Base-by-base conservation (phyloP, 2,329 filamentous ascomycete species). In the Cladorrhinum sp. region DNA sequence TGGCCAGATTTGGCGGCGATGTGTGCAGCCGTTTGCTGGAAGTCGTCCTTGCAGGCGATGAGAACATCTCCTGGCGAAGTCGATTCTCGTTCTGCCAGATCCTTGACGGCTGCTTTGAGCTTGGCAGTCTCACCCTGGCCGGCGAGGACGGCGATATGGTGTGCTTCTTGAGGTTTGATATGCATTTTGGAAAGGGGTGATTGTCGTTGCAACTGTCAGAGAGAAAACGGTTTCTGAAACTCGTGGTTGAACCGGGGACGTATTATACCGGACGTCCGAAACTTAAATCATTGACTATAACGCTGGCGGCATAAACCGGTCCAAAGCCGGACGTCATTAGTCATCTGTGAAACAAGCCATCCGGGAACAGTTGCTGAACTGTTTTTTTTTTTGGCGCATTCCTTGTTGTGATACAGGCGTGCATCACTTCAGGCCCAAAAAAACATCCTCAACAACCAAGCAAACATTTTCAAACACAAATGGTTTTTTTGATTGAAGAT, bases 1-100 rank as follows among this genome's bases (percentile, higher is more conserved):
- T 68, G 64, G 2, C 67, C 67, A 2, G 61, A 41, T 49, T 68
- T 66, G 45, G 63, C 63, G 1, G 67, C 67, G 7, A 64, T 66
- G 38, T 68, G 67, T 7, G 67, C 67, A 8, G 65, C 64, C 16
- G 67, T 68, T 50, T 65, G 63, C 16, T 68, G 63, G 48, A 64
- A 67, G 41, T 66, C 66, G 49, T 67, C 66, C 24, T 64, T 64
- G 61, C 63, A 64, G 3, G 52, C 57, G 10, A 65, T 60, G 22
- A 68, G 38, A 3, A 68, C 41, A n/a, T 64, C 59, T 6, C 50
- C 66, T 1, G 65, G 45, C 12, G 59, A 56, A 6, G 29, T 50
- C 3, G 36, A 16, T 49, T 68, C 66, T 18, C 64, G 59, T 32
- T 27, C 22, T 7, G 66, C 66, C 13, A 66, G 60, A 12, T 8